phyloP scores from a whole-genome alignment of 306 rosid species.

The Potentilla sterilis region DNA sequence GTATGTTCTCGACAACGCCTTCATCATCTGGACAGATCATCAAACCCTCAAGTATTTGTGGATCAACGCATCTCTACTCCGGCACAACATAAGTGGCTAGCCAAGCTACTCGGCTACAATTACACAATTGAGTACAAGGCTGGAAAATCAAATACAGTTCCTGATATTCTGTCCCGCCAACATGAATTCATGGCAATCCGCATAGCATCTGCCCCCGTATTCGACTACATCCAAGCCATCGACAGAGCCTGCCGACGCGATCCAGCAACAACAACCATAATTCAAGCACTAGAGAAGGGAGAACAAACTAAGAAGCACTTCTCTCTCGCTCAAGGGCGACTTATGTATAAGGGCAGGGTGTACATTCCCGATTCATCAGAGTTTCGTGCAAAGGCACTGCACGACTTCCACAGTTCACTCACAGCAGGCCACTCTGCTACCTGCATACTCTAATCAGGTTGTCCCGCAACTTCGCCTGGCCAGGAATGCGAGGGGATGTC shows the following conservation, averaged over 20 bases:
- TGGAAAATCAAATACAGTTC: background rate
- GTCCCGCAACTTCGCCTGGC: background rate
- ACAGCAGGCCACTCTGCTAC: background rate
- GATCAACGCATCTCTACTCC: background rate
- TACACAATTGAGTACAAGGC: background rate
- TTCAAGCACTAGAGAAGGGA: too few species aligned
- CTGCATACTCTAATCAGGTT: too few species aligned
- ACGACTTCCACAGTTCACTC: background rate
- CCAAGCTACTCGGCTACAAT: background rate
- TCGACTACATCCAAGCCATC: background rate
- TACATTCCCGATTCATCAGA: background rate
- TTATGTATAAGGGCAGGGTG: too few species aligned
- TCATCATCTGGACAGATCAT: background rate
- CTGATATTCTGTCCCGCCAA: background rate
- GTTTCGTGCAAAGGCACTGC: too few species aligned
- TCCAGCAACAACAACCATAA: too few species aligned
- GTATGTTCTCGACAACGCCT: background rate
- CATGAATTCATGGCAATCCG: background rate
- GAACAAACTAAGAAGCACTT: background rate
- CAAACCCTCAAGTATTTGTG: background rate
- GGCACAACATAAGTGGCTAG: background rate
- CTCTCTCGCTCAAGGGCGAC: background rate
- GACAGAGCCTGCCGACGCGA: too few species aligned
- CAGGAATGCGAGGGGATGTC: background rate
- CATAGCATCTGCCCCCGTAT: background rate